Evolutionary conservation across 768 basidiomycete species (phyloP).

Genomic region (Auricularia sp.): DNA sequence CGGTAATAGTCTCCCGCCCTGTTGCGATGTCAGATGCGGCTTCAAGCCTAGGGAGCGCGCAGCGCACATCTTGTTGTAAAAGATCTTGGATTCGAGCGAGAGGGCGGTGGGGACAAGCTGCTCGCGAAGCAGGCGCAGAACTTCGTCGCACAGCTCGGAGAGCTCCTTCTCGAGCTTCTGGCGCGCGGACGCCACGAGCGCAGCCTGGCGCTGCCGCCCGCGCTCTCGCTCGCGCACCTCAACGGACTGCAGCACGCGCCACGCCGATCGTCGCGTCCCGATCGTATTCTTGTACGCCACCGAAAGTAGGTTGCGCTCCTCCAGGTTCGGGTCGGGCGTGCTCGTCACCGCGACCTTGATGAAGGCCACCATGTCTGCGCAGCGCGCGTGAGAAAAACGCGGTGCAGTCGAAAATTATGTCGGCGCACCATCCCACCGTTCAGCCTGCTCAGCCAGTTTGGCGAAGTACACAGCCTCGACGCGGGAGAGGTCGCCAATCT

Average conservation of each 20-base stretch:
- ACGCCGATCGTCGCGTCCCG: conserved; percentile 93
- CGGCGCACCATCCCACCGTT: conserved; percentile 87
- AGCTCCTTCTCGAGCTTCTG: conserved; percentile 97
- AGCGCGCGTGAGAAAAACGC: too few species aligned
- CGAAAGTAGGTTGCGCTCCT: conserved; percentile 95
- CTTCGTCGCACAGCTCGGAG: conserved; percentile 97
- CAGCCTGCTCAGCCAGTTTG: conserved; percentile 99
- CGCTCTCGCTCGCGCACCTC: conserved; percentile 99
- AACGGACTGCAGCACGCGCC: conserved; percentile 96
- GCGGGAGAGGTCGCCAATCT: conserved; percentile 34
- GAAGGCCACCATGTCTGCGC: conserved; percentile 92
- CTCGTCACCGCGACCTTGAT: conserved; percentile 98
- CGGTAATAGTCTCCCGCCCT: conserved; percentile 99
- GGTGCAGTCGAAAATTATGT: neutral
- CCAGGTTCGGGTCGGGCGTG: conserved; percentile 95
- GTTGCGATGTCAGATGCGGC: conserved; percentile 6
- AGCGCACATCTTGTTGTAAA: conserved; percentile 97
- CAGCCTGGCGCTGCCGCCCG: conserved; percentile 91
- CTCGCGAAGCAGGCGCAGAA: conserved; percentile 93
- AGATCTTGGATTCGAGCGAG: conserved; percentile 94
- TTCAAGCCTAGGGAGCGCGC: neutral
- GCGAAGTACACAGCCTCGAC: conserved; percentile 99
- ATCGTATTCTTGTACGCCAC: conserved; percentile 99
- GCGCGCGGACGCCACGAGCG: conserved; percentile 96
- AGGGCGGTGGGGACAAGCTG: conserved; percentile 96